Conservation (phyloP, 257 asterid species). For the Catharanthus roseus region DNA sequence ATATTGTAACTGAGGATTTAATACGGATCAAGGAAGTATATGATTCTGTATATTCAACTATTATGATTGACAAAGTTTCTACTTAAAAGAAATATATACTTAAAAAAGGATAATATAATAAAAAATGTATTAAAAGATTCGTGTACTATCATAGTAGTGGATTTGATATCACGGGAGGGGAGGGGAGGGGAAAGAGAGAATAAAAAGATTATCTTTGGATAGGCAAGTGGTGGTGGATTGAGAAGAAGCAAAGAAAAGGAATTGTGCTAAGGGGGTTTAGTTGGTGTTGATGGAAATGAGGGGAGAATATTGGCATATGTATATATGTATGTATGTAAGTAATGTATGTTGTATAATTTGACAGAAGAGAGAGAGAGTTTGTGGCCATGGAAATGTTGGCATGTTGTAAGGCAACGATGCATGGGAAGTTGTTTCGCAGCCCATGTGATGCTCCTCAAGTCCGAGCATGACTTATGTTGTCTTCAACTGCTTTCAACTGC, state of each 20-base stretch:
- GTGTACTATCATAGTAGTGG: too few species aligned
- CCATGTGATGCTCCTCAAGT: slow-evolving; percentile 67
- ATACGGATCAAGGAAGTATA: too few species aligned
- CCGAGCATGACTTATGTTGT: slow-evolving; percentile 52
- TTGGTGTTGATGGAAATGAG: slow-evolving; percentile 43
- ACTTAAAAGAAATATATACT: too few species aligned
- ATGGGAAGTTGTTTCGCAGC: slow-evolving; percentile 38
- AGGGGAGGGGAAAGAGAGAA: too few species aligned
- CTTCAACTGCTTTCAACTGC: slow-evolving; percentile 34
- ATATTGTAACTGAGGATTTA: too few species aligned
- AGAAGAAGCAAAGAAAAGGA: slow-evolving; percentile 30
- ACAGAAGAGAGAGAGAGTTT: slow-evolving; percentile 10
- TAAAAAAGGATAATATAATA: neutral
- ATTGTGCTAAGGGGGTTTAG: too few species aligned
- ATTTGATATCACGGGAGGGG: too few species aligned
- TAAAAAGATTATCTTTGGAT: slow-evolving; percentile 40
- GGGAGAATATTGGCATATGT: slow-evolving; percentile 30
- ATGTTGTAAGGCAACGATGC: slow-evolving; percentile 42
- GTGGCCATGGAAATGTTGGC: slow-evolving; percentile 45
- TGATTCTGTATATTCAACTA: too few species aligned
- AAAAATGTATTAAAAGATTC: neutral
- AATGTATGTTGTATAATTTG: too few species aligned
- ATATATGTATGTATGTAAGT: too few species aligned
- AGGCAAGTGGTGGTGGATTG: slow-evolving; percentile 60
- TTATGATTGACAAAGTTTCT: too few species aligned